A percentile compares a stretch with the other conserved stretches of the same genome.
phyloP scores from a whole-genome alignment of 805 yeast genomes.

The Lipomyces anomalus region DNA sequence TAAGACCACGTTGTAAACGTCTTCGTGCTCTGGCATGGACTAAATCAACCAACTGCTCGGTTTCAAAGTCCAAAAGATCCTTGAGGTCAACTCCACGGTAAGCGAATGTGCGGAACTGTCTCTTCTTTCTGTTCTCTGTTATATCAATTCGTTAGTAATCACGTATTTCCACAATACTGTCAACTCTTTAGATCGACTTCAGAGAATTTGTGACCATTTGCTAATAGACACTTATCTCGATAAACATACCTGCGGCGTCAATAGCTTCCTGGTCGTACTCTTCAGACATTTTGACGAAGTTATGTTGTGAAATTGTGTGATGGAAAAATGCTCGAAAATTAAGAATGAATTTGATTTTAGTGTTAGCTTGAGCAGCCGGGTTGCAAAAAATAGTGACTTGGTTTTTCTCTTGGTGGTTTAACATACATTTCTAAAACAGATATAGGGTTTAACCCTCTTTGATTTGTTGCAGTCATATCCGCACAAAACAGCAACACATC shows the following conservation, averaged over 20 bases:
- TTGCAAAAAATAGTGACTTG: neutral
- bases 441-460: too few relatives aligned
- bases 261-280: slow-evolving; percentile 24
- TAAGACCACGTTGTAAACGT: slow-evolving; percentile 98
- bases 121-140: slow-evolving; percentile 42
- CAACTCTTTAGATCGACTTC: too few relatives aligned
- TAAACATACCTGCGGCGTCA: slow-evolving; percentile 22
- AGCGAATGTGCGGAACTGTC: slow-evolving; percentile 95
- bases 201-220: neutral
- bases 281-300: slow-evolving; percentile 19
- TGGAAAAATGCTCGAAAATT: neutral
- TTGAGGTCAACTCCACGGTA: slow-evolving; percentile 98
- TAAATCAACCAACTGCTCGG: slow-evolving; percentile 94
- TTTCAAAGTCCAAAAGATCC: slow-evolving; percentile 86
- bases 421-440: too few relatives aligned
- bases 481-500: slow-evolving; percentile 11
- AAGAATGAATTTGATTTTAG: neutral
- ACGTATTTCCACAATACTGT: too few relatives aligned
- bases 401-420: too few relatives aligned
- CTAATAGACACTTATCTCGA: neutral
- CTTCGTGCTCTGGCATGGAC: slow-evolving; percentile 99
- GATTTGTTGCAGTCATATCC: too few relatives aligned
- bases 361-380: too few relatives aligned
- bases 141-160: neutral
- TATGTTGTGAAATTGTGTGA: neutral